Conservation (phyloP, 129 eudicot species). For the Pulicaria dysenterica region DNA sequence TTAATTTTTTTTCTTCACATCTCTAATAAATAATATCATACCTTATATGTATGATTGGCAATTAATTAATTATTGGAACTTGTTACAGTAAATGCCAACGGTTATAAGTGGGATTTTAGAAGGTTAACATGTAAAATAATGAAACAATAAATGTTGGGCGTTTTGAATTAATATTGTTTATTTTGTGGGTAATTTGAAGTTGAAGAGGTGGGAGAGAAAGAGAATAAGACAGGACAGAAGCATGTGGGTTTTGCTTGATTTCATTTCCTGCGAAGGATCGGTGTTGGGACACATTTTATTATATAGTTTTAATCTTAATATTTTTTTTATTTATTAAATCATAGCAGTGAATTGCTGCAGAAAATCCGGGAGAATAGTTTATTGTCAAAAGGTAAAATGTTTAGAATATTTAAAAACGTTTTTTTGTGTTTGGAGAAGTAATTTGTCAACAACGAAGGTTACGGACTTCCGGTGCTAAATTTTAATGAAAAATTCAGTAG, state of each 20-base stretch:
- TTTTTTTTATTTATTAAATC: constrained; percentile 9
- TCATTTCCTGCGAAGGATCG: constrained; percentile 46
- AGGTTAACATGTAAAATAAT: constrained; percentile 35
- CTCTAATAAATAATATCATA: too few relatives aligned
- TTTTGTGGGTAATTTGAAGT: constrained; percentile 21
- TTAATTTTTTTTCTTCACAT: too few relatives aligned
- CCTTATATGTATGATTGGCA: not conserved
- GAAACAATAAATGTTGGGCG: constrained; percentile 53
- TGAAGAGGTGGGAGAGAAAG: constrained; percentile 24
- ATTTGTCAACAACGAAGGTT: too few relatives aligned
- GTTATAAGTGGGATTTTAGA: constrained; percentile 28
- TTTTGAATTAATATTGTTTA: constrained; percentile 21
- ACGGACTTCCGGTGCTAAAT: too few relatives aligned
- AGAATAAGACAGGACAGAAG: constrained; percentile 39
- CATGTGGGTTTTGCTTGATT: constrained; percentile 63
- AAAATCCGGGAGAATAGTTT: constrained; percentile 36
- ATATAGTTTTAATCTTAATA: not conserved
- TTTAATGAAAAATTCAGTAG: too few relatives aligned
- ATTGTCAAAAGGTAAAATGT: constrained; percentile 6
- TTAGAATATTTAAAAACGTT: not conserved
- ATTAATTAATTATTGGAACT: not conserved
- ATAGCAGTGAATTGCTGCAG: constrained; percentile 47
- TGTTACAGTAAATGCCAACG: constrained; percentile 14
- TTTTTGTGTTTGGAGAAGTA: too few relatives aligned
- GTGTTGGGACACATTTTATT: constrained; percentile 33